Base-by-base conservation (phyloP, 371 early-diverging fungal species). In the Lichtheimia corymbifera region DNA sequence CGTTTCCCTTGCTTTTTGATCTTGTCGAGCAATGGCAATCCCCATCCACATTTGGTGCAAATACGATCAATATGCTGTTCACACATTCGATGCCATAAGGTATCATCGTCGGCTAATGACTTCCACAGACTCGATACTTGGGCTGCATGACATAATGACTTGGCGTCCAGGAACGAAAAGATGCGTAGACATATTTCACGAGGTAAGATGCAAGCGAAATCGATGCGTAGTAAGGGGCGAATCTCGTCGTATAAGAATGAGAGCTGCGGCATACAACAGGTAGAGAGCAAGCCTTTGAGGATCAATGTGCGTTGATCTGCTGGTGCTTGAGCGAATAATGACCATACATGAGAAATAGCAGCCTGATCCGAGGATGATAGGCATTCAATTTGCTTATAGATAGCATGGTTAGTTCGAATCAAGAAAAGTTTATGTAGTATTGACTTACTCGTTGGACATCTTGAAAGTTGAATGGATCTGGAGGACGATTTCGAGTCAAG, bases 11-110 rank as follows among this genome's bases (percentile, higher is more conserved):
- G 35, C 1, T 9, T 35, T 11, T 35, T 35, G 35, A 35, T 67
- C 64, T 82, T 74, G 65, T 76, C 68, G 22, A 94, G 72, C 50
- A 91, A 68, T 15, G 95, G 96, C 43, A 95, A 67, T 2, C 97
- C 96, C 97, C 97, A 97, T 4, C 98, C 98, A 68, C 98, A 97
- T 68, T 91, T 96, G 35, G 80, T 78, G 66, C 98, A 97, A 64
- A 94, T 92, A 64, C 91, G 91, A 75, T 96, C 94, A 59, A 97
- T 97, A 65, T 97, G 98, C 73, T 97, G 97, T 42, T 91, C 92
- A 65, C 98, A 97, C 93, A 97, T 93, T 47, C 91, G 79, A 57
- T 96, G 92, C 98, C 98, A 97, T 20, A 97, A 74, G 0, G 84
- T 68, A 65, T 97, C 94, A 64, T 95, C 95, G 63, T 97, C 93